phyloP scores from a whole-genome alignment of 1,284 basidiomycete species.

The Erythrobasidium hasegawianum region DNA sequence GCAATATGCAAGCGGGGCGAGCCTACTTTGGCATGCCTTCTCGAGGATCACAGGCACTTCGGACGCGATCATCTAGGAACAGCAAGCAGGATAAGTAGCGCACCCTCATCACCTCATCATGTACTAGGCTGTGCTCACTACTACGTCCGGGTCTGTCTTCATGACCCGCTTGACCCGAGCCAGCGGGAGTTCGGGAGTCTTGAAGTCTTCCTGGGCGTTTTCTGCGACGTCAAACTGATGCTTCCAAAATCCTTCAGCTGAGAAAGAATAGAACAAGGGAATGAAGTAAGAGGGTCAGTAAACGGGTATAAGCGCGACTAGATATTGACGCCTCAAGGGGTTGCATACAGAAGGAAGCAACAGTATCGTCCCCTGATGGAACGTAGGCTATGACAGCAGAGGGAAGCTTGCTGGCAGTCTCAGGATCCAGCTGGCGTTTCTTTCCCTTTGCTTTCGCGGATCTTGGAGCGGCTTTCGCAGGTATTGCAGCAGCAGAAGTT shows the following conservation, averaged over 20 bases:
- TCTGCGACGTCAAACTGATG: slow-evolving; percentile 73
- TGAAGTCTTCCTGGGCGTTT: slow-evolving; percentile 73
- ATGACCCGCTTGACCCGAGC: slow-evolving; percentile 96
- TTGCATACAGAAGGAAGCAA: too few relatives aligned
- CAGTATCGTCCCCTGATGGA: too few relatives aligned
- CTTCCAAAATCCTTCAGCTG: slow-evolving; percentile 63
- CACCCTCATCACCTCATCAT: too few relatives aligned
- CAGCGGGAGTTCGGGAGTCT: slow-evolving; percentile 77
- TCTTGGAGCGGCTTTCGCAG: not conserved
- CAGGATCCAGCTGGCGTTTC: slow-evolving; percentile 9
- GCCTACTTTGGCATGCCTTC: slow-evolving; percentile 91
- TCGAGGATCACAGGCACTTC: slow-evolving; percentile 94
- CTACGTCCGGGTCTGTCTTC: slow-evolving; percentile 95
- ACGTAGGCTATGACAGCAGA: too few relatives aligned
- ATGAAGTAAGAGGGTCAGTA: not conserved
- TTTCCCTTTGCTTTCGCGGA: slow-evolving; percentile 18
- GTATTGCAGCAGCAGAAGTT: too few relatives aligned
- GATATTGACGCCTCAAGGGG: too few relatives aligned
- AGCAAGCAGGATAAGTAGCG: too few relatives aligned
- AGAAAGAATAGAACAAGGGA: not conserved
- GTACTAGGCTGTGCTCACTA: too few relatives aligned
- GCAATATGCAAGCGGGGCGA: not conserved
- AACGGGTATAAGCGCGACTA: too few relatives aligned
- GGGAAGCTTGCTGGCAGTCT: not conserved
- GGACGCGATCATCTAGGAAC: slow-evolving; percentile 81